Evolutionary conservation across 169 alveolate species (phyloP), one percentile per base, ranked within the genome.

Genomic region (Perkinsus marinus): DNA sequence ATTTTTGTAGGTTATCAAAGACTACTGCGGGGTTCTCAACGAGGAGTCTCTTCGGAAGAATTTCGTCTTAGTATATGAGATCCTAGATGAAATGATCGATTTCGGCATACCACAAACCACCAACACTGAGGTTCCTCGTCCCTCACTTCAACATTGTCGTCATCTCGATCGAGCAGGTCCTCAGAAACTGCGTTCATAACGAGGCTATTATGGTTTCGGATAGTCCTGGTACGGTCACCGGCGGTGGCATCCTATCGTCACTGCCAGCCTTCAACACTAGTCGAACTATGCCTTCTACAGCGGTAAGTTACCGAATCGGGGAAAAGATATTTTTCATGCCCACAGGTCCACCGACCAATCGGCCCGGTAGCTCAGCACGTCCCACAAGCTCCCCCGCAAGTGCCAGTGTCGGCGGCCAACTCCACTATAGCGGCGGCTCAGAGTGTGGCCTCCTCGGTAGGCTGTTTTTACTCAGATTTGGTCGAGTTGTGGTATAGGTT

Each of bases 31-130:
- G 26, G 97, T 97, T 16, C 96, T 99, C 90, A 98, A 95, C 92
- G 99, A 98, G 95, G 99, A 99, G 94, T 94, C 97, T n/a, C 95
- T 98, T 10, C 94, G 99, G 92, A 96, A 96, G 91, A 99, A 99
- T 94, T 99, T 99, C 94, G 97, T 98, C 37, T 93, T 99, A 68
- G 98, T 98, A 13, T 98, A 99, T 94, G 99, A 99, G 95, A 94
- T 98, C 39, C 93, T 99, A 22, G 99, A 99, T 94, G 99, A 98
- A 94, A 94, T 97, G 91, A 94, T 97, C 68, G 99, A 98, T 95
- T 98, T 93, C 94, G 99, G 99, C 22, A 97, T 98, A 90, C 99
- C 99, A 39, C 99, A 99, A 95, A 93, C 97, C 47, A 96, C 98
- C 92, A 94, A 96, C 92, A 97, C 99, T 0, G 99, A 98, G 91